A percentile compares a stretch with the other conserved stretches of the same genome.
phyloP scores from a whole-genome alignment of 257 asterid species.

The Scutellaria galericulata region DNA sequence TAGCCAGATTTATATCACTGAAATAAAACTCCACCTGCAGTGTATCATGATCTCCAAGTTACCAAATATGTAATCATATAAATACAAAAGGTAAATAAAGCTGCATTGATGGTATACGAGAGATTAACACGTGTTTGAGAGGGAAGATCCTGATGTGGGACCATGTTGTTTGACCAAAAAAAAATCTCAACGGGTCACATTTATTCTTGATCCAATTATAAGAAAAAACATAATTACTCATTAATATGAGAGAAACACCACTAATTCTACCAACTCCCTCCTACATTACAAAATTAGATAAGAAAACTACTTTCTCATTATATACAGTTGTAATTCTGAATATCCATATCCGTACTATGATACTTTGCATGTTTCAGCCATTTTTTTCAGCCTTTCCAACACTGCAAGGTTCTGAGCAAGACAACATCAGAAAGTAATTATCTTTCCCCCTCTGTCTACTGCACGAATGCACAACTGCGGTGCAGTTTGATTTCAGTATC shows the following conservation, averaged over 20 bases:
- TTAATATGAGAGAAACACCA: constrained; percentile 1
- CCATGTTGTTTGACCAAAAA: neutral
- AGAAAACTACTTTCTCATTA: neutral
- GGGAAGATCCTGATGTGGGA: constrained; percentile 5
- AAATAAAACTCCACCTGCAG: constrained; percentile 85
- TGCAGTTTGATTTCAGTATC: neutral
- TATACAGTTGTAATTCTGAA: neutral
- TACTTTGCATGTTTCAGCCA: neutral
- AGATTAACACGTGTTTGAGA: neutral
- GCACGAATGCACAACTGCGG: neutral
- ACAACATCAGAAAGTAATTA: neutral
- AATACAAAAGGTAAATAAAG: neutral
- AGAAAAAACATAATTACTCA: neutral
- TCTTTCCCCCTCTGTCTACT: neutral
- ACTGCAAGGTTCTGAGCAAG: neutral
- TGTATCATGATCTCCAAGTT: constrained; percentile 17
- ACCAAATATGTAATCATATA: neutral
- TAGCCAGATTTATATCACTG: constrained; percentile 85
- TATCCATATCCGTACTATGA: neutral
- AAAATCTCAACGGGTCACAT: neutral
- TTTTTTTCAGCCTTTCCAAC: neutral
- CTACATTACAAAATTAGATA: neutral
- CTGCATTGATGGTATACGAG: neutral
- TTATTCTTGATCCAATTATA: neutral
- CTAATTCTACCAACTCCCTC: neutral